These are phyloP conservation scores for Jatropha podagrica DNA, from an alignment of 441 rosid genomes.

Conservation along the genomic window DNA sequence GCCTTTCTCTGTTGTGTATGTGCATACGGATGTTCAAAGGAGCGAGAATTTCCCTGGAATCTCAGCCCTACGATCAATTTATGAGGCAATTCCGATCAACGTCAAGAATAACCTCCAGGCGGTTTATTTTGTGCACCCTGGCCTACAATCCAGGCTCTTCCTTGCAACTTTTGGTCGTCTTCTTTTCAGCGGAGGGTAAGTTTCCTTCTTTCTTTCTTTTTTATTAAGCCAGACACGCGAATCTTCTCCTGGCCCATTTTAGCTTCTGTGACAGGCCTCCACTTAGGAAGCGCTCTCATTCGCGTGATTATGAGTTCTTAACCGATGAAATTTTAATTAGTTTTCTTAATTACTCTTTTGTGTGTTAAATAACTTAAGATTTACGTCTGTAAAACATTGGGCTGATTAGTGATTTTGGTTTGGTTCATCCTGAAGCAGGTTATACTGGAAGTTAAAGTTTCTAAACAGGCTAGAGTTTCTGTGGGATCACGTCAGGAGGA, in stretches of 20 bases:
- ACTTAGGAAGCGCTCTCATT: not conserved
- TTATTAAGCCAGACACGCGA: not conserved
- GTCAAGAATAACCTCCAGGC: constrained; percentile 60
- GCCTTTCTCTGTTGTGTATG: constrained; percentile 66
- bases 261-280: not conserved
- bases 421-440: constrained; percentile 34
- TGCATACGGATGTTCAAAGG: constrained; percentile 68
- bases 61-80: constrained; percentile 61
- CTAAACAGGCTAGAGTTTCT: constrained; percentile 63
- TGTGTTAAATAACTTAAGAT: no score
- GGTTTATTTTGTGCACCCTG: constrained; percentile 77
- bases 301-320: no score
- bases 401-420: not conserved
- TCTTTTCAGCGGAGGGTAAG: constrained; percentile 69
- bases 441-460: constrained; percentile 72
- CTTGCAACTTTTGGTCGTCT: constrained; percentile 82
- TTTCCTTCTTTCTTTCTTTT: not conserved
- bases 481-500: constrained; percentile 86
- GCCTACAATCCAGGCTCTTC: constrained; percentile 70
- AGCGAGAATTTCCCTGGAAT: constrained; percentile 74
- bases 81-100: constrained; percentile 61
- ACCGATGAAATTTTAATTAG: no score
- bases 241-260: no score
- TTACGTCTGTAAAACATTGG: not conserved
- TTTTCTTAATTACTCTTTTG: no score